Percentiles rank a stretch among this genome's conserved stretches.
Evolutionary conservation across 208 protist species (phyloP).

Genomic region (Wallacemonas sp.): DNA sequence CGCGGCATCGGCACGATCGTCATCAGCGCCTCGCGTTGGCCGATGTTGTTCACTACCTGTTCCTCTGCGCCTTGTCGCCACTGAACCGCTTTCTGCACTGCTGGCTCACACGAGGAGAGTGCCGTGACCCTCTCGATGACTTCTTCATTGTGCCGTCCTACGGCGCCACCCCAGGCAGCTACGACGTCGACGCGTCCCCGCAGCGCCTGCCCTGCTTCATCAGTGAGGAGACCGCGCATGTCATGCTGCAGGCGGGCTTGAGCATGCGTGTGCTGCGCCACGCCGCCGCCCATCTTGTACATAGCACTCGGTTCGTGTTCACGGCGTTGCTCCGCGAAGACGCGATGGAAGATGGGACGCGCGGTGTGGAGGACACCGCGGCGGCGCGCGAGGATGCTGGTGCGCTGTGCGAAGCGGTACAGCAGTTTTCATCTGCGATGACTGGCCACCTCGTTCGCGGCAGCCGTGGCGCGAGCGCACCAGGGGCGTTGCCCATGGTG

Average conservation of each 20-base stretch:
- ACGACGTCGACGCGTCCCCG: constrained; percentile 49
- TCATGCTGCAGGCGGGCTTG: constrained; percentile 64
- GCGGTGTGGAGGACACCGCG: constrained; percentile 12
- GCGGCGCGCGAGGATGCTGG: constrained; percentile 14
- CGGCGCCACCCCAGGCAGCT: constrained; percentile 54
- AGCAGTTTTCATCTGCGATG: background rate
- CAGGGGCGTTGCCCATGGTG: constrained; percentile 32
- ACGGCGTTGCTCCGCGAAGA: background rate
- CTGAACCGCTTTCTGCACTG: constrained; percentile 55
- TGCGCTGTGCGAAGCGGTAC: constrained; percentile 18
- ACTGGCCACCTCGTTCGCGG: background rate
- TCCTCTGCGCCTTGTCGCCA: constrained; percentile 45
- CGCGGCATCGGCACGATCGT: background rate
- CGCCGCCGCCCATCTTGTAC: constrained; percentile 56
- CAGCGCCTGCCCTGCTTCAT: constrained; percentile 77
- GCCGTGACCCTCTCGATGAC: constrained; percentile 73
- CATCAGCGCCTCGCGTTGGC: constrained; percentile 7
- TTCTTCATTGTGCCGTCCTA: constrained; percentile 84
- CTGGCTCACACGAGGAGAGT: constrained; percentile 63
- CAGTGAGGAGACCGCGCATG: constrained; percentile 36
- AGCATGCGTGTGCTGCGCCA: constrained; percentile 67
- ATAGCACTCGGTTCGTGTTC: constrained; percentile 16
- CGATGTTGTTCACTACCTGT: constrained; percentile 58
- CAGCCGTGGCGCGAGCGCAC: background rate
- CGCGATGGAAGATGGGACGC: background rate